These are phyloP conservation scores for Hypoxylon trugodes DNA, from an alignment of 495 filamentous ascomycete species.

Conservation along the genomic window DNA sequence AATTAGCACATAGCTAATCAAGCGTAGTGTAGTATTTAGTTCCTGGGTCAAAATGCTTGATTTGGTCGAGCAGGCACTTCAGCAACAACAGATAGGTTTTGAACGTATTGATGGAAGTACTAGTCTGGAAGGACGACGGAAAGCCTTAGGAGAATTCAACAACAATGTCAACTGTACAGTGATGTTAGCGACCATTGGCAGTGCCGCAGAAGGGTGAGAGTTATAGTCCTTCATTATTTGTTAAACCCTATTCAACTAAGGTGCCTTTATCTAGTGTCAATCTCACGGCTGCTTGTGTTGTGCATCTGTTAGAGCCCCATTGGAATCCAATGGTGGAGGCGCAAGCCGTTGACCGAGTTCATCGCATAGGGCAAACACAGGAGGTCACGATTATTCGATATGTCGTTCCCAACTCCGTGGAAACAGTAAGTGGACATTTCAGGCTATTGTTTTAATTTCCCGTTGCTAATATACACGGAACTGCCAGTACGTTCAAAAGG, in stretches of 20 bases:
- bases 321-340: constrained; percentile 46
- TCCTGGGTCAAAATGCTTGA: constrained; percentile 33
- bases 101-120: background rate
- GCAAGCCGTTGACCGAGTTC: constrained; percentile 43
- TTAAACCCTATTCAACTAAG: background rate
- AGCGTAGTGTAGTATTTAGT: constrained; percentile 36
- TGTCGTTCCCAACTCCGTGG: constrained; percentile 23
- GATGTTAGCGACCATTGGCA: constrained; percentile 32
- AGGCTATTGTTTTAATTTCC: background rate
- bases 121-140: background rate
- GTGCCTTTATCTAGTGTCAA: constrained; percentile 32
- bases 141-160: constrained; percentile 8
- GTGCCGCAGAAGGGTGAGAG: constrained; percentile 30
- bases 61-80: constrained; percentile 19
- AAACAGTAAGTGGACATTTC: constrained; percentile 10
- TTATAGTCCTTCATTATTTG: background rate
- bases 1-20: constrained; percentile 2
- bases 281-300: constrained; percentile 34
- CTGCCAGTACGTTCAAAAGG: constrained; percentile 1
- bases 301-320: constrained; percentile 45
- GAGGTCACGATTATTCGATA: constrained; percentile 38
- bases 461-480: background rate
- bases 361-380: constrained; percentile 42
- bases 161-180: constrained; percentile 2
- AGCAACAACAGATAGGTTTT: background rate